A percentile compares a stretch with the other conserved stretches of the same genome.
Evolutionary conservation across 129 eudicot species (phyloP).

Genomic region (Lonicera japonica): DNA sequence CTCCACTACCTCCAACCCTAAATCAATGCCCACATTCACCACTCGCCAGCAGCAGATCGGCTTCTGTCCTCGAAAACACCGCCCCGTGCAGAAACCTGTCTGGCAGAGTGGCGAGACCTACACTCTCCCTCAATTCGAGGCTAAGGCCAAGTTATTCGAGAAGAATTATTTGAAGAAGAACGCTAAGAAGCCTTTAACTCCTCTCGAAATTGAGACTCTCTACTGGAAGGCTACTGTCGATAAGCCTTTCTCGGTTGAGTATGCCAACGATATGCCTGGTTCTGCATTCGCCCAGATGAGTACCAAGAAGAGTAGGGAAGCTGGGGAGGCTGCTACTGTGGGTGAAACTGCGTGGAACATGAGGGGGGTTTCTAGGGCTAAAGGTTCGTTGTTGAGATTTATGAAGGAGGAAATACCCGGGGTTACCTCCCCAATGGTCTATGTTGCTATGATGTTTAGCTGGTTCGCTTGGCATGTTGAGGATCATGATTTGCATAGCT

Average conservation of each 20-base stretch:
- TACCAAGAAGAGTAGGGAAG: conserved; percentile 23
- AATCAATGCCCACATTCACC: conserved; percentile 63
- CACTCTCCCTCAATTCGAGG: conserved; percentile 54
- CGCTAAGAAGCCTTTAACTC: conserved; percentile 34
- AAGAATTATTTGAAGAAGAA: conserved; percentile 44
- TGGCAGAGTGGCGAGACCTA: conserved; percentile 83
- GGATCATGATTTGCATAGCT: conserved; percentile 93
- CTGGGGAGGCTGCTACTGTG: conserved; percentile 32
- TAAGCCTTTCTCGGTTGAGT: conserved; percentile 77
- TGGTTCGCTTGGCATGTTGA: conserved; percentile 99
- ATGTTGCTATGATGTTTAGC: conserved; percentile 82
- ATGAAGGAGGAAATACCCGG: conserved; percentile 93
- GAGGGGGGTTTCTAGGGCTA: conserved; percentile 75
- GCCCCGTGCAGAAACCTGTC: conserved; percentile 78
- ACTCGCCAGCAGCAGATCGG: conserved; percentile 88
- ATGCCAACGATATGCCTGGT: conserved; percentile 94
- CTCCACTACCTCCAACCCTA: conserved; percentile 19
- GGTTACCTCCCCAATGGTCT: conserved; percentile 93
- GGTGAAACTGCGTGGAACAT: conserved; percentile 93
- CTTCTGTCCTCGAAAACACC: conserved; percentile 65
- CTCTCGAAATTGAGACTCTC: conserved; percentile 64
- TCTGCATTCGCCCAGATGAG: conserved; percentile 53
- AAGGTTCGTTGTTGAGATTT: conserved; percentile 61
- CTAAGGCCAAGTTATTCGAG: conserved; percentile 59
- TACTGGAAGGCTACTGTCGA: conserved; percentile 83